phyloP scores from a whole-genome alignment of 1,139 yeast species.

The Taphrina flavorubra region DNA sequence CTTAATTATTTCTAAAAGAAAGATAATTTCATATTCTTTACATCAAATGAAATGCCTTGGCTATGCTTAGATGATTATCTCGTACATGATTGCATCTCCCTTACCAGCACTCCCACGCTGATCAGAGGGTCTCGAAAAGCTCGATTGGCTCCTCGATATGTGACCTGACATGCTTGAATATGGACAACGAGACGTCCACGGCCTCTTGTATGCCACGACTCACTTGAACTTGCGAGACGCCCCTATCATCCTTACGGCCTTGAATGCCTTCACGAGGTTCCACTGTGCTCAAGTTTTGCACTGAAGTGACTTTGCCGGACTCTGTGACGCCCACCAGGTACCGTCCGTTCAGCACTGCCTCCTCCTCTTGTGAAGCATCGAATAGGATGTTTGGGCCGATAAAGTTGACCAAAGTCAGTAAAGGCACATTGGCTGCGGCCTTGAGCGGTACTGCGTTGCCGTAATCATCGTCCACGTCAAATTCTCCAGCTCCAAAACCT shows the following conservation, averaged over 20 bases:
- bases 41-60: not conserved
- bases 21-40: not conserved
- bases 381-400: slow-evolving; percentile 27
- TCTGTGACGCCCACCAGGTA: slow-evolving; percentile 28
- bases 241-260: slow-evolving; percentile 29
- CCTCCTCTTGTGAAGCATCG: slow-evolving; percentile 32
- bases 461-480: slow-evolving; percentile 34
- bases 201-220: slow-evolving; percentile 26
- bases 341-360: slow-evolving; percentile 24
- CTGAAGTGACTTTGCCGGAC: slow-evolving; percentile 10
- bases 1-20: not conserved
- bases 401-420: slow-evolving; percentile 19
- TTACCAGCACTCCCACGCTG: not conserved
- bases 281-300: slow-evolving; percentile 14
- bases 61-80: not conserved
- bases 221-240: slow-evolving; percentile 13
- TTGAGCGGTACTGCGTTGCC: slow-evolving; percentile 27
- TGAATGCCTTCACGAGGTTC: slow-evolving; percentile 34
- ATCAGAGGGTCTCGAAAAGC: slow-evolving; percentile 24
- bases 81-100: not conserved
- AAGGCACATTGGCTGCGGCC: slow-evolving; percentile 23
- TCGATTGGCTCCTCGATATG: slow-evolving; percentile 35
- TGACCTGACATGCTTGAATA: slow-evolving; percentile 29
- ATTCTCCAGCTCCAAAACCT: slow-evolving; percentile 23
- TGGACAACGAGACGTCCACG: slow-evolving; percentile 26